A percentile compares a stretch with the other conserved stretches of the same genome.
phyloP scores from a whole-genome alignment of 2,329 filamentous ascomycete species.

The Iodosphaeria phyllophila region DNA sequence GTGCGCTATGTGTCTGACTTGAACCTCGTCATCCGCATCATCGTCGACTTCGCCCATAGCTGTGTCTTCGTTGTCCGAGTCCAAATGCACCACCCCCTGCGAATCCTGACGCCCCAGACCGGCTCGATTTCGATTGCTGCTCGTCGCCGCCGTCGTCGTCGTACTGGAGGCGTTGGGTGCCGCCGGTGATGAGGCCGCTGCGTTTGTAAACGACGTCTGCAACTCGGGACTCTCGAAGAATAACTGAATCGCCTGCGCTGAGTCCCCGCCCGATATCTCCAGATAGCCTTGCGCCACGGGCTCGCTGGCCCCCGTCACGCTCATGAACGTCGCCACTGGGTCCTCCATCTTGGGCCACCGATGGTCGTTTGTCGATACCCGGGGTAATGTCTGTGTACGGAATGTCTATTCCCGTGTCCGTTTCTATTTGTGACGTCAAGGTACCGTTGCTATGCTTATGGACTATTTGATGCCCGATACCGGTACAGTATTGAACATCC shows the following conservation, averaged over 20 bases:
- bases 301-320: slow-evolving; percentile 59
- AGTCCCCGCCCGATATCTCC: slow-evolving; percentile 64
- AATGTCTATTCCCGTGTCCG: no score
- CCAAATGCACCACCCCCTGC: slow-evolving; percentile 50
- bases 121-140: no score
- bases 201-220: slow-evolving; percentile 24
- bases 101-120: slow-evolving; percentile 33
- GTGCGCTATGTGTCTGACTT: slow-evolving; percentile 6
- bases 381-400: no score
- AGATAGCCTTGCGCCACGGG: slow-evolving; percentile 69
- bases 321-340: slow-evolving; percentile 58
- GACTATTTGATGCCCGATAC: no score
- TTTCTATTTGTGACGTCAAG: no score
- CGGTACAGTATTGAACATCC: no score
- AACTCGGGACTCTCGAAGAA: slow-evolving; percentile 80
- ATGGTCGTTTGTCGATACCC: no score
- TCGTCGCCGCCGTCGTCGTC: slow-evolving; percentile 7
- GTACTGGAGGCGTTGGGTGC: slow-evolving; percentile 4
- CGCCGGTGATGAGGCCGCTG: slow-evolving; percentile 9
- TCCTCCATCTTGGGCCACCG: slow-evolving; percentile 40
- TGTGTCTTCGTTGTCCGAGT: slow-evolving; percentile 47
- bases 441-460: no score
- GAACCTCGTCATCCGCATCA: slow-evolving; percentile 17
- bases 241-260: slow-evolving; percentile 72
- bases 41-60: slow-evolving; percentile 18